A percentile compares a stretch with the other conserved stretches of the same genome.
Conservation (phyloP, 495 filamentous ascomycete species). For the Podospora didyma region DNA sequence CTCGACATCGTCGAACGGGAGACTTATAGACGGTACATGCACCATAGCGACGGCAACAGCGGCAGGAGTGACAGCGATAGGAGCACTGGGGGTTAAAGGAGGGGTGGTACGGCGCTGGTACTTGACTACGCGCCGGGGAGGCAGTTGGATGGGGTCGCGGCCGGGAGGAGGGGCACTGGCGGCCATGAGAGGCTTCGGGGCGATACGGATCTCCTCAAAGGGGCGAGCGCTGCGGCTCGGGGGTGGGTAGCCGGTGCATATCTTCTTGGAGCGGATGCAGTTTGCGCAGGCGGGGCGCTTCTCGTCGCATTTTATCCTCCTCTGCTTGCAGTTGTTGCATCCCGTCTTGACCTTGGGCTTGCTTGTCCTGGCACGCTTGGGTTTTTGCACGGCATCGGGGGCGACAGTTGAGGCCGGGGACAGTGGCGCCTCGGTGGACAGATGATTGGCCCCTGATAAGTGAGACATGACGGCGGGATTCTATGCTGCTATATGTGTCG, state of each 20-base stretch:
- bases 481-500: not conserved
- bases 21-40: slow-evolving; percentile 31
- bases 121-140: slow-evolving; percentile 21
- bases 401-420: not conserved
- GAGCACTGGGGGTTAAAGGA: slow-evolving; percentile 29
- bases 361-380: slow-evolving; percentile 39
- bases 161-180: slow-evolving; percentile 18
- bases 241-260: slow-evolving; percentile 50
- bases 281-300: slow-evolving; percentile 54
- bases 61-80: slow-evolving; percentile 1
- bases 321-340: slow-evolving; percentile 56
- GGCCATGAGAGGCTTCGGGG: slow-evolving; percentile 35
- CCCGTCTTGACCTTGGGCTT: slow-evolving; percentile 52
- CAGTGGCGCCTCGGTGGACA: not conserved
- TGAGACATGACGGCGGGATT: slow-evolving; percentile 11
- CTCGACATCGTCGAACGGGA: slow-evolving; percentile 42
- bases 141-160: slow-evolving; percentile 21
- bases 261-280: slow-evolving; percentile 49
- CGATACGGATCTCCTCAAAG: slow-evolving; percentile 40
- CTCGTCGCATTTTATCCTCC: slow-evolving; percentile 67
- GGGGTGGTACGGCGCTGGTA: slow-evolving; percentile 29
- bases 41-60: slow-evolving; percentile 10
- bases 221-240: slow-evolving; percentile 38
- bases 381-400: slow-evolving; percentile 18
- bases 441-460: not conserved